Percentiles rank a stretch among this genome's conserved stretches.
Evolutionary conservation across 2,329 filamentous ascomycete genomes (phyloP).

Genomic region (Calonectria fujianensis): DNA sequence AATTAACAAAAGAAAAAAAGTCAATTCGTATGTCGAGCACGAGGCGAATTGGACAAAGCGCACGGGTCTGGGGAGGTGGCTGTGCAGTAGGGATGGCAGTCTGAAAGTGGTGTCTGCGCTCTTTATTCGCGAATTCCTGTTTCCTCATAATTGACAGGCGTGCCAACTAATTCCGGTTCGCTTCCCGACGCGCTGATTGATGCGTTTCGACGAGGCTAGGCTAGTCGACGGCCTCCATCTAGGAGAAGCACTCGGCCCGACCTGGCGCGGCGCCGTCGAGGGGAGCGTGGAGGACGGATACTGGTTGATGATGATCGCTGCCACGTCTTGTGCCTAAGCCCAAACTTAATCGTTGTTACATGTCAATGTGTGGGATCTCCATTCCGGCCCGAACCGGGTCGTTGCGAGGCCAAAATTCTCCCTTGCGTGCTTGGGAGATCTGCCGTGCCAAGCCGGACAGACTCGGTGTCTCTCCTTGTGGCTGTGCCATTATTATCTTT

Average conservation of each 20-base stretch:
- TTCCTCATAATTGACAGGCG: neutral
- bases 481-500: neutral
- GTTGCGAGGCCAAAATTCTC: neutral
- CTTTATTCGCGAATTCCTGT: neutral
- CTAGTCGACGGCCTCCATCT: neutral
- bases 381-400: constrained; percentile 15
- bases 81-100: neutral
- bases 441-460: neutral
- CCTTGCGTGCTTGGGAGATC: neutral
- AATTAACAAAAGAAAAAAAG: neutral
- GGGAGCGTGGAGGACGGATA: no score
- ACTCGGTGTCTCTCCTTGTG: neutral
- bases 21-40: neutral
- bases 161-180: neutral
- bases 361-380: constrained; percentile 5
- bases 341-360: constrained; percentile 7
- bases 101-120: neutral
- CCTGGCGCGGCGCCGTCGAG: neutral
- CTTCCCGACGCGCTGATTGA: neutral
- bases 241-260: neutral
- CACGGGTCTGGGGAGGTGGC: neutral
- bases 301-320: neutral
- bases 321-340: neutral
- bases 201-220: neutral
- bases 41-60: neutral